Evolutionary conservation across 1,139 yeast genomes (phyloP), one percentile per base, ranked within the genome.

Genomic region (Tardiomyces digboiensis): DNA sequence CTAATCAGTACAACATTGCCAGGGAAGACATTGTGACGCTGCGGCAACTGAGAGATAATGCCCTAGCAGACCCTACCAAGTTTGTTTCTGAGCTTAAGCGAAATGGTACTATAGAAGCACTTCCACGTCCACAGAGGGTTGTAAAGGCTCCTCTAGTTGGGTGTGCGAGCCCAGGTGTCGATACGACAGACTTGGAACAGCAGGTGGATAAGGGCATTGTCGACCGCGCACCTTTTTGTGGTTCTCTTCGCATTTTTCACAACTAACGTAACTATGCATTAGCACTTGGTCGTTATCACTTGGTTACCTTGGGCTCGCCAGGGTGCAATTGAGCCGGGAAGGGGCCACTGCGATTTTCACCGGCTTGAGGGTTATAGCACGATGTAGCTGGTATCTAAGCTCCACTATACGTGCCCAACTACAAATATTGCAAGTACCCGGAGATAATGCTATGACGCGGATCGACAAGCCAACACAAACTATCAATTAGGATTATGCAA

Each of bases 131-230:
- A 44, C 62, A 58, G 40, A 42, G 40, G 20, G 46, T 58, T 19
- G 55, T 54, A n/a, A 48, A 47, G 22, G 56, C 58, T 10, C 62
- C 62, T 13, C 41, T 48, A 2, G 46, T 58, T 6, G 52, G 55
- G 21, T 57, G 60, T 60, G 41, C 46, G 19, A 51, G 52, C 41
- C 58, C 58, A 41, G 57, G 58, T 10, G 45, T 55, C 19, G 39
- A 41, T 16, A 41, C 39, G 14, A 19, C 26, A 39, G 39, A 33
- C 29, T 39, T 22, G 10, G 21, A 29, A 21, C 29, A 10, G n/a
- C 39, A 19, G n/a, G 4, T 8, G 10, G 19, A 36, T 21, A 16
- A 19, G 29, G 26, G 42, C 19, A 8, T 36, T 42, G 21, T 40
- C 36, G 37, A 42, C 36, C 38, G 16, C 42, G 7, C 36, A 23